These are phyloP conservation scores for Emergomyces africanus DNA, from an alignment of 2,329 filamentous ascomycete genomes.

Conservation along the genomic window DNA sequence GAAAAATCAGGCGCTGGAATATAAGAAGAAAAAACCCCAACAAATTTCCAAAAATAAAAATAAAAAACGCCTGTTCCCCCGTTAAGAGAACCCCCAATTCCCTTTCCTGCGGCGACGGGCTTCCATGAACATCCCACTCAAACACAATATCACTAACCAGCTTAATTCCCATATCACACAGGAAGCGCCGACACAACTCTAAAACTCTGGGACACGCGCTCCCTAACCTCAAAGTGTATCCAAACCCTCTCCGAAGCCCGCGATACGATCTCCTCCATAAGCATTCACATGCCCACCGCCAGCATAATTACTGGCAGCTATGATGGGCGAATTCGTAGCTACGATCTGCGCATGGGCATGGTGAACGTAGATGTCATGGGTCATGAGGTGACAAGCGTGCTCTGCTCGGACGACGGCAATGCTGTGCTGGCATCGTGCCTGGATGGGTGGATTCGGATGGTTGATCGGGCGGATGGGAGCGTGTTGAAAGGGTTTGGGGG, in stretches of 20 bases:
- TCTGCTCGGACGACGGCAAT: conserved; percentile 57
- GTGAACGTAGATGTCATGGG: conserved; percentile 56
- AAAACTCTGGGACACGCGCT: conserved; percentile 31
- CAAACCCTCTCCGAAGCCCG: conserved; percentile 29
- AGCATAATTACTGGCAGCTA: conserved; percentile 63
- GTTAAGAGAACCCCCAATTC: background rate
- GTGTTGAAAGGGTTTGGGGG: conserved; percentile 60
- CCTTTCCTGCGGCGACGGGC: background rate
- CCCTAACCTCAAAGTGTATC: conserved; percentile 29
- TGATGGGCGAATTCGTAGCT: conserved; percentile 67
- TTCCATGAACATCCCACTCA: background rate
- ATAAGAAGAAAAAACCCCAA: background rate
- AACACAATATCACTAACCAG: background rate
- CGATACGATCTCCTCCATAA: conserved; percentile 30
- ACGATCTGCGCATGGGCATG: conserved; percentile 68
- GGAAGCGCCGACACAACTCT: conserved; percentile 33
- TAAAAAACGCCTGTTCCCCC: background rate
- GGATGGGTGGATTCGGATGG: conserved; percentile 63
- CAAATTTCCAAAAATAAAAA: background rate
- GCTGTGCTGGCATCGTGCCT: conserved; percentile 62
- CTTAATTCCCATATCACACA: conserved; percentile 7
- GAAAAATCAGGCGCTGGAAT: too few species aligned
- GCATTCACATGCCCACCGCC: conserved; percentile 26
- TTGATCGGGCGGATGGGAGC: conserved; percentile 64
- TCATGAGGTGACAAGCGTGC: conserved; percentile 60